Evolutionary conservation across 495 filamentous ascomycete genomes (phyloP).

Genomic region (Massariosphaeria phaeospora): DNA sequence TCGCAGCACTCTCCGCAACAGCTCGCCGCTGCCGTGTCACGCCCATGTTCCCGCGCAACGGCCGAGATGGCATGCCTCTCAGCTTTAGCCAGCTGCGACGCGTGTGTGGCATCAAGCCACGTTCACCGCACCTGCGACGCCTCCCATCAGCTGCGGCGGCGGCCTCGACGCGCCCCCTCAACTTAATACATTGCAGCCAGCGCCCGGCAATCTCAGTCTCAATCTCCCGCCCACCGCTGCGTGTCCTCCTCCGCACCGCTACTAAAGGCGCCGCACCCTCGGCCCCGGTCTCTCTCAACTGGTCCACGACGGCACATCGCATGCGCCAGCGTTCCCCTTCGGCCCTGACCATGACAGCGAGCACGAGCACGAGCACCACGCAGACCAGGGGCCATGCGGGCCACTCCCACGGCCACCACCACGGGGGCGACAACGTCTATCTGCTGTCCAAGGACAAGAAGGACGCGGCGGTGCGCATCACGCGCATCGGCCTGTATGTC

Average conservation of each 20-base stretch:
- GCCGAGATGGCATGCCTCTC: constrained; percentile 23
- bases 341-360: constrained; percentile 22
- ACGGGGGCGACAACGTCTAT: constrained; percentile 83
- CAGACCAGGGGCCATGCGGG: constrained; percentile 51
- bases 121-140: constrained; percentile 21
- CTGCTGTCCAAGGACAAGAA: constrained; percentile 82
- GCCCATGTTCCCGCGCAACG: constrained; percentile 27
- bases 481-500: constrained; percentile 81
- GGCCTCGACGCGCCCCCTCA: too few species aligned
- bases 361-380: constrained; percentile 39
- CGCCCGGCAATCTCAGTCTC: constrained; percentile 7
- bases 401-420: constrained; percentile 49
- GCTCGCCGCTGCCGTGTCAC: background rate
- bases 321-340: constrained; percentile 28
- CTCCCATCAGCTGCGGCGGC: background rate
- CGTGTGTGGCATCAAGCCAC: constrained; percentile 25
- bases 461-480: constrained; percentile 93
- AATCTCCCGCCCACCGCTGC: constrained; percentile 13
- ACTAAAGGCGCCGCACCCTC: constrained; percentile 1
- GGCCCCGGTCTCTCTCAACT: constrained; percentile 18
- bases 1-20: constrained; percentile 3
- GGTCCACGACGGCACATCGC: constrained; percentile 28
- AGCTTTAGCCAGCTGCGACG: constrained; percentile 29
- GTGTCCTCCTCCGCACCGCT: constrained; percentile 25
- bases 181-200: constrained; percentile 1